Percentiles rank a stretch among this genome's conserved stretches.
These are phyloP conservation scores for Aspergillus saccharolyticus DNA, from an alignment of 495 filamentous ascomycete genomes.

Conservation along the genomic window DNA sequence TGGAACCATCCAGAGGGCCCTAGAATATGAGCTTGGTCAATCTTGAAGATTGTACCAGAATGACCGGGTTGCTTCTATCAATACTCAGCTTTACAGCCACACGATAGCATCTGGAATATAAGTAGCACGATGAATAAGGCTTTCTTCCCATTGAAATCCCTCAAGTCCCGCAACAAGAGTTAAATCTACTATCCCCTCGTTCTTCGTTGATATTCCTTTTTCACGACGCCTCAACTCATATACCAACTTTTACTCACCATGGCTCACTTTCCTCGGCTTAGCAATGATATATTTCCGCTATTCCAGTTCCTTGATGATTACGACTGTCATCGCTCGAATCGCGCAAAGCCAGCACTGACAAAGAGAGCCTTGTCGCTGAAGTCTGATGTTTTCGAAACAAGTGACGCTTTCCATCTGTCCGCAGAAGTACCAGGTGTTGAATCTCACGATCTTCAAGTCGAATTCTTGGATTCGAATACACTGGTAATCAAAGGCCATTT, in stretches of 20 bases:
- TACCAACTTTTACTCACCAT: background rate
- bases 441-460: slow-evolving; percentile 74
- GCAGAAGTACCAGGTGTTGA: slow-evolving; percentile 84
- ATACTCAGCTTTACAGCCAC: too few relatives aligned
- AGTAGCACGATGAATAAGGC: background rate
- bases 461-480: slow-evolving; percentile 79
- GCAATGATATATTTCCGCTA: slow-evolving; percentile 38
- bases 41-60: background rate
- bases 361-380: slow-evolving; percentile 55
- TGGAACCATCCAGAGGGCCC: slow-evolving; percentile 13
- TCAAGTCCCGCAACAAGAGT: background rate
- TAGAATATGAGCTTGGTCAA: background rate
- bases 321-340: slow-evolving; percentile 33
- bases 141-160: background rate
- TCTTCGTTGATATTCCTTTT: too few relatives aligned
- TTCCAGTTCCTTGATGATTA: slow-evolving; percentile 47
- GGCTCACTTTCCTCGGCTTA: background rate
- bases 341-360: slow-evolving; percentile 1
- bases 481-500: slow-evolving; percentile 65
- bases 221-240: background rate
- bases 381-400: slow-evolving; percentile 77
- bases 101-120: too few relatives aligned
- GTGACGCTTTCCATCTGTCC: slow-evolving; percentile 71
- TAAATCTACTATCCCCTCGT: background rate
- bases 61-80: background rate